Conservation (phyloP, 2,329 filamentous ascomycete genomes). For the Thielaviopsis populi region DNA sequence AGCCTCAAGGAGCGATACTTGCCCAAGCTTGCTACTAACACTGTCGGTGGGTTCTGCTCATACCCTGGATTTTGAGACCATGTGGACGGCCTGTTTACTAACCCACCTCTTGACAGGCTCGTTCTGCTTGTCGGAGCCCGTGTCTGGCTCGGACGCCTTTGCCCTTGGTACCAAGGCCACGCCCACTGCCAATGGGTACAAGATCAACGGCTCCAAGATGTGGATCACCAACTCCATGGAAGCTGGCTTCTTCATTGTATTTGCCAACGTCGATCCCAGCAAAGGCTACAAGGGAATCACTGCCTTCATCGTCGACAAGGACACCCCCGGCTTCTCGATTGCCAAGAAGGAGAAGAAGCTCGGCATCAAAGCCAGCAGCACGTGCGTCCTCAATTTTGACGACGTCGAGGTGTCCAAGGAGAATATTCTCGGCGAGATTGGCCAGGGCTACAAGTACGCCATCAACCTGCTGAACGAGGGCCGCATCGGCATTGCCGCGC, state of each 20-base stretch:
- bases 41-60: constrained; percentile 39
- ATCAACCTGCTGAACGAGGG: constrained; percentile 91
- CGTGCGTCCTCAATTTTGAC: constrained; percentile 94
- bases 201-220: constrained; percentile 89
- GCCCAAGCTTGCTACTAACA: constrained; percentile 77
- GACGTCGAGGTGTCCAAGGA: constrained; percentile 81
- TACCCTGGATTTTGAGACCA: background rate
- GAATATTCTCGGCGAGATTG: constrained; percentile 76
- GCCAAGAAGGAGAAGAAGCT: constrained; percentile 99
- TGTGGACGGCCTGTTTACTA: background rate
- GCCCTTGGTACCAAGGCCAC: constrained; percentile 82
- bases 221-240: constrained; percentile 99
- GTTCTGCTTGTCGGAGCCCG: constrained; percentile 85
- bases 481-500: constrained; percentile 90
- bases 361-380: constrained; percentile 88
- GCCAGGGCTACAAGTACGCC: constrained; percentile 95
- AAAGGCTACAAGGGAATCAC: constrained; percentile 96
- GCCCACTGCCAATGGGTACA: constrained; percentile 70
- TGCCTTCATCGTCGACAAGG: constrained; percentile 89
- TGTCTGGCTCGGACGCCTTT: constrained; percentile 89
- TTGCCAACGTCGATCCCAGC: constrained; percentile 82
- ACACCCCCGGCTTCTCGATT: constrained; percentile 74
- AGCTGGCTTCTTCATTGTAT: constrained; percentile 90
- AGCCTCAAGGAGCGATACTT: constrained; percentile 73
- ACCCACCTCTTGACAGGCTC: constrained; percentile 33